Evolutionary conservation across 345 rosid species (phyloP).

Genomic region (Limnanthes douglasii): DNA sequence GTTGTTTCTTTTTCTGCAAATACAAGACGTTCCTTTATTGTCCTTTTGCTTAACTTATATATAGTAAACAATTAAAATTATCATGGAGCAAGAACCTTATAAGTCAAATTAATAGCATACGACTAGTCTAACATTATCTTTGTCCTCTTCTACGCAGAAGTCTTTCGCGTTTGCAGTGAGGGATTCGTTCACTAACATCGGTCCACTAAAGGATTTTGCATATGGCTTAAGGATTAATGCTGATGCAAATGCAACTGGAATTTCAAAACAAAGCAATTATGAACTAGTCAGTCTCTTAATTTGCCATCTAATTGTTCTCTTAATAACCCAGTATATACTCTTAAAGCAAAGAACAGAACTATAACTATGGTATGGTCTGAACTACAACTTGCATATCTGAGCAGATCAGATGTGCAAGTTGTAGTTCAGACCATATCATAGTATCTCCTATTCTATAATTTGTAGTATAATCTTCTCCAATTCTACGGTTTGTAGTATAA

Average conservation of each 20-base stretch:
- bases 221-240: conserved; percentile 82
- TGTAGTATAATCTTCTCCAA: conserved; percentile 6
- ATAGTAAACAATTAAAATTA: too few relatives aligned
- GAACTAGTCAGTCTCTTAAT: conserved; percentile 58
- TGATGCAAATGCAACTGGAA: conserved; percentile 84
- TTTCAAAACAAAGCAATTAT: conserved; percentile 94
- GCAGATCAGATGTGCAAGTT: too few relatives aligned
- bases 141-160: conserved; percentile 44
- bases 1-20: conserved; percentile 17
- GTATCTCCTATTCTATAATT: conserved; percentile 5
- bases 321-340: too few relatives aligned
- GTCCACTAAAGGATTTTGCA: conserved; percentile 93
- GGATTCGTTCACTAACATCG: conserved; percentile 83
- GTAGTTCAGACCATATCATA: too few relatives aligned
- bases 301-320: conserved; percentile 4
- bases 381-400: too few relatives aligned
- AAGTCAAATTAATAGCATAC: too few relatives aligned
- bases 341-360: too few relatives aligned
- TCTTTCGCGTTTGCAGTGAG: conserved; percentile 85
- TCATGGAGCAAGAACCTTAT: too few relatives aligned
- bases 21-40: background rate
- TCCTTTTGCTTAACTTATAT: too few relatives aligned
- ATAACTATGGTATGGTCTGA: too few relatives aligned
- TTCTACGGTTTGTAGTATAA: too few relatives aligned
- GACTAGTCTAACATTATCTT: too few relatives aligned